Evolutionary conservation across 1,139 yeast species (phyloP), one percentile per base, ranked within the genome.

Genomic region (Barnettozyma hawaiiensis): DNA sequence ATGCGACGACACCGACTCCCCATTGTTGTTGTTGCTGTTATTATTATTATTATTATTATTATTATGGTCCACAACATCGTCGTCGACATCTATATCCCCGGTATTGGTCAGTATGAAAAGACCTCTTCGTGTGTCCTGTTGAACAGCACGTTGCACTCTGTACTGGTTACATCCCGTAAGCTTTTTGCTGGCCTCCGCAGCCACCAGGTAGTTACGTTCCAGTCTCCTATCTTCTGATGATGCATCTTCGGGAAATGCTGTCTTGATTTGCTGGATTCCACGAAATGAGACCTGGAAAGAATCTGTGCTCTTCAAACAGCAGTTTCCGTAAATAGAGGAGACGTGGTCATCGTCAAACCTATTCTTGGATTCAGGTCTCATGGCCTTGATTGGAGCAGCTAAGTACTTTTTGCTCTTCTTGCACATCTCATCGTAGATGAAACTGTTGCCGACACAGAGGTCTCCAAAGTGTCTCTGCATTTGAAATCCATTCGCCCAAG

Each of bases 401-500:
- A 71, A 71, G 42, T 50, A 59, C 1, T 39, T 24, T 7, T 40
- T 42, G 3, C 51, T 39, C 54, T 56, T 62, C 43, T 51, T 51
- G 19, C 21, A 31, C 21, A 18, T 16, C 1, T 47, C 31, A 44
- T 73, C 78, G 48, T 63, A 72, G 5, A 41, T 20, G 40, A 65
- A 70, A 3, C 43, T 43, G 0, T 34, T 10, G 2, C 45, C 47
- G 3, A 37, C 28, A 45, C 78, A 72, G 3, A 64, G 49, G 28
- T 62, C 63, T 0, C 76, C 78, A 62, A 75, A 76, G 1, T 70
- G 52, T 32, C 76, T 55, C 5, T 58, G 47, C 66, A 76, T 70
- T 5, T 65, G 54, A 47, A 71, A 69, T 1, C 79, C 79, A 24
- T 58, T 50, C 11, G 47, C 44, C 76, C 77, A 75, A 0, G 66